These are phyloP conservation scores for Trichoderma semiorbis DNA, from an alignment of 2,329 filamentous ascomycete genomes.

Conservation along the genomic window DNA sequence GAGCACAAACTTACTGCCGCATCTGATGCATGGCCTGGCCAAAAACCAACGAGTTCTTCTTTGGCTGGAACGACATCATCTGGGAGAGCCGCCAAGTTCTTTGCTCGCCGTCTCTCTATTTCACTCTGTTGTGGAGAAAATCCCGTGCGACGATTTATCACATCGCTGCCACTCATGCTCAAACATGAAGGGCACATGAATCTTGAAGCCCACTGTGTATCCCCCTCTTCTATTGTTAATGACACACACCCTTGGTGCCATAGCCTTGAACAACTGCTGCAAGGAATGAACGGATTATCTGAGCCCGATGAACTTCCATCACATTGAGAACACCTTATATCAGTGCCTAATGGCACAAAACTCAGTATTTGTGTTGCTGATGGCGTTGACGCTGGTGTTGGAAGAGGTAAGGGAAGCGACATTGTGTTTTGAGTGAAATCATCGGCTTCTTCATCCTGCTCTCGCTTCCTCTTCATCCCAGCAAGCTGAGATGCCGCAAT, in stretches of 20 bases:
- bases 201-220: neutral
- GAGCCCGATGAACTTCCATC: constrained; percentile 1
- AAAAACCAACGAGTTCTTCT: constrained; percentile 38
- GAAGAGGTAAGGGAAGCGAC: constrained; percentile 25
- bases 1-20: constrained; percentile 30
- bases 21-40: constrained; percentile 33
- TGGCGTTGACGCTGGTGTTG: neutral
- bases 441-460: constrained; percentile 17
- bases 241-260: constrained; percentile 29
- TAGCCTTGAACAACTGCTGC: constrained; percentile 22
- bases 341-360: neutral
- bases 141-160: neutral
- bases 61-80: constrained; percentile 33
- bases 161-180: neutral
- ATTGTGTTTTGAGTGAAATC: constrained; percentile 36
- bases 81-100: constrained; percentile 33
- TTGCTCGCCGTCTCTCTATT: constrained; percentile 32
- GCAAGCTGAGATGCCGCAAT: neutral
- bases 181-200: constrained; percentile 25
- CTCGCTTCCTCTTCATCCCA: constrained; percentile 32
- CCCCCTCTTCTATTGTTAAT: constrained; percentile 14
- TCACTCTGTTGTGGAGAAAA: constrained; percentile 22
- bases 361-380: neutral
- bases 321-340: constrained; percentile 22
- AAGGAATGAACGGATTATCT: constrained; percentile 21